Evolutionary conservation across 2,329 filamentous ascomycete genomes (phyloP).

Genomic region (Alternaria angustiovoidea): DNA sequence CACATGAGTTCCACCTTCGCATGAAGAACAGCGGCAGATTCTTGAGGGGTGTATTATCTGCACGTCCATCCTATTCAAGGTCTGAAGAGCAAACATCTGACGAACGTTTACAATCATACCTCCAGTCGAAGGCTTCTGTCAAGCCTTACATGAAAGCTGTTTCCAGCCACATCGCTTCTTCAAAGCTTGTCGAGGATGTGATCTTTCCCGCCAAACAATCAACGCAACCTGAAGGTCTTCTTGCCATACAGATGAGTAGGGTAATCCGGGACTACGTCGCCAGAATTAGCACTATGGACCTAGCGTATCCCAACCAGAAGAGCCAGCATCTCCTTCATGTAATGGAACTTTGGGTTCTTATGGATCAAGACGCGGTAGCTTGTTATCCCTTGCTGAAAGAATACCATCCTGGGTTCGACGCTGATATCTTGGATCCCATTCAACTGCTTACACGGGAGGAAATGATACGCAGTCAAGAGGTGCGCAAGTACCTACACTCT

Average conservation of each 20-base stretch:
- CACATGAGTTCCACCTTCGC: slow-evolving; percentile 25
- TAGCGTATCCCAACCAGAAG: slow-evolving; percentile 56
- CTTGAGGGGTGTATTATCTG: slow-evolving; percentile 11
- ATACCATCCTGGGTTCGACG: slow-evolving; percentile 61
- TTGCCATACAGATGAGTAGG: slow-evolving; percentile 54
- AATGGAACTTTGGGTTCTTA: slow-evolving; percentile 65
- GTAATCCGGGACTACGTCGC: slow-evolving; percentile 16
- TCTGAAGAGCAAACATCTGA: slow-evolving; percentile 3
- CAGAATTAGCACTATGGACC: slow-evolving; percentile 28
- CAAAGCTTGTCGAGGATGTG: slow-evolving; percentile 24
- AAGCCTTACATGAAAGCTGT: slow-evolving; percentile 26
- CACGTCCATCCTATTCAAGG: background rate
- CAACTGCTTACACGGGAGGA: slow-evolving; percentile 59
- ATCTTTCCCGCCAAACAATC: slow-evolving; percentile 42
- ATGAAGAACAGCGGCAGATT: slow-evolving; percentile 29
- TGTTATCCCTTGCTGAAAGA: slow-evolving; percentile 59
- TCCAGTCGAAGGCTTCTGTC: slow-evolving; percentile 17
- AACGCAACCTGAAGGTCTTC: background rate
- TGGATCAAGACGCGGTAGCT: slow-evolving; percentile 60
- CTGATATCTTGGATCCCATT: slow-evolving; percentile 63
- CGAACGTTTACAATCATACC: slow-evolving; percentile 26
- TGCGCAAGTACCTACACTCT: slow-evolving; percentile 60
- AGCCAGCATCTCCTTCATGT: slow-evolving; percentile 63
- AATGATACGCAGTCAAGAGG: slow-evolving; percentile 59
- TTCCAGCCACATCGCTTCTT: slow-evolving; percentile 20